Percentiles rank a stretch among this genome's conserved stretches.
Conservation (phyloP, 2,329 filamentous ascomycete species). For the Ramichloridium luteum region DNA sequence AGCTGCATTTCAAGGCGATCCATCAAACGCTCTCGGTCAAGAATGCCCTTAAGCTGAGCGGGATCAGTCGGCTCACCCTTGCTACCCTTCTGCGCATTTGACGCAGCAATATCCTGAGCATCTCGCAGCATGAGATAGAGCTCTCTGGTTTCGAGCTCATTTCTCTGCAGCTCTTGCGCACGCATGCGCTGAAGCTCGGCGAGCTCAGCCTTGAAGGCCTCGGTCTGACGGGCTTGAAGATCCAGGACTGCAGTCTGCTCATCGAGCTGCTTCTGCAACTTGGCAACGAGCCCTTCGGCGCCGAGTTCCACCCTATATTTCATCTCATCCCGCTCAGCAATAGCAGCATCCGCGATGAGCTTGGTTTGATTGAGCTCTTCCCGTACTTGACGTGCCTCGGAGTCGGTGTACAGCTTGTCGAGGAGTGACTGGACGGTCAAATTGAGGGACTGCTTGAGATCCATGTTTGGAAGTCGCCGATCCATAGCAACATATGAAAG, state of each 20-base stretch:
- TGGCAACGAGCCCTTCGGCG: constrained; percentile 83
- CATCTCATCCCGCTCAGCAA: constrained; percentile 95
- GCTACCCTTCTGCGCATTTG: constrained; percentile 55
- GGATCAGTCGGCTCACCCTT: constrained; percentile 53
- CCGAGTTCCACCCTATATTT: constrained; percentile 76
- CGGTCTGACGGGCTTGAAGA: constrained; percentile 72
- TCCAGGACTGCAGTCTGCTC: constrained; percentile 87
- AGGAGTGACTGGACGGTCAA: constrained; percentile 93
- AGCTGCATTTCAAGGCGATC: constrained; percentile 88
- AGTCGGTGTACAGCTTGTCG: constrained; percentile 93
- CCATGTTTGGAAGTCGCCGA: constrained; percentile 85
- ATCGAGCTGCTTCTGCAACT: constrained; percentile 85
- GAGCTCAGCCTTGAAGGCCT: constrained; percentile 78
- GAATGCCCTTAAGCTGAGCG: constrained; percentile 73
- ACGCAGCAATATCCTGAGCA: constrained; percentile 88
- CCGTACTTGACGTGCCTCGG: constrained; percentile 79
- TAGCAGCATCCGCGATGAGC: constrained; percentile 87
- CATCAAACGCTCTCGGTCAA: constrained; percentile 87
- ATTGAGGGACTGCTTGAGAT: constrained; percentile 92
- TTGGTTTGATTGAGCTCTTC: constrained; percentile 85
- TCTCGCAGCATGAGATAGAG: constrained; percentile 97
- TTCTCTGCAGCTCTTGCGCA: constrained; percentile 82
- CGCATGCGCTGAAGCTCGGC: constrained; percentile 75
- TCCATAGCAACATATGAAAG: constrained; percentile 99
- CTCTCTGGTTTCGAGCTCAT: constrained; percentile 91